Evolutionary conservation across 331 rosid genomes (phyloP), one percentile per base, ranked within the genome.

Genomic region (Dryas integrifolia): DNA sequence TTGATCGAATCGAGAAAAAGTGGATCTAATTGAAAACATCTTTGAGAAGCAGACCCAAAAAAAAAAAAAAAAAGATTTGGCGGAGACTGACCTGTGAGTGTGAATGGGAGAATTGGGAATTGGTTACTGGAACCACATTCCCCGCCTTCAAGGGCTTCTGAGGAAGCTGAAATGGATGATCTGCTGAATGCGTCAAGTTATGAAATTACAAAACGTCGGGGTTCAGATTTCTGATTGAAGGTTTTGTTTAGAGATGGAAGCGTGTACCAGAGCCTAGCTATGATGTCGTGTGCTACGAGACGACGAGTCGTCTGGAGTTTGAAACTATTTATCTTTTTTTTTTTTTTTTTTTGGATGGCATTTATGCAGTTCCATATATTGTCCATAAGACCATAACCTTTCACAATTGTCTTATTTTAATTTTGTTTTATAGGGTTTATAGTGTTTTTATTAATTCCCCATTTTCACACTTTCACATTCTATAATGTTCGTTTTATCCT

Each of bases 61-160:
- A 65, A 4, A 18, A 18, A 18, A 18, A 18, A 18, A 15, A 68
- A 10, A 39, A 5, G 49, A 38, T 9, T 7, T 12, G 59, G 30
- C 9, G 38, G 18, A 40, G 26, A 40, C 51, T 69, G 18, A 18
- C 73, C 72, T 68, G 6, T 11, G 9, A 16, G 63, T 58, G 35
- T 52, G 21, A 16, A 51, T 58, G 35, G 39, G 21, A 69, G 63
- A 69, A 69, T 35, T 52, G 61, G 73, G 35, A 47, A 24, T 16
- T 69, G 47, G 66, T 39, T 60, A 60, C 6, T 14, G 45, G 45
- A 60, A 39, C 66, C 18, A 60, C 21, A 35, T 38, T 60, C 26
- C 40, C n/a, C 16, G 50, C 51, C 40, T 40, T n/a, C 40, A 53
- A 40, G 18, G 7, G 50, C 16, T 69, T 69, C 73, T 16, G 49